Conservation (phyloP, 2,329 filamentous ascomycete species). For the Pseudocercospora fuligena region DNA sequence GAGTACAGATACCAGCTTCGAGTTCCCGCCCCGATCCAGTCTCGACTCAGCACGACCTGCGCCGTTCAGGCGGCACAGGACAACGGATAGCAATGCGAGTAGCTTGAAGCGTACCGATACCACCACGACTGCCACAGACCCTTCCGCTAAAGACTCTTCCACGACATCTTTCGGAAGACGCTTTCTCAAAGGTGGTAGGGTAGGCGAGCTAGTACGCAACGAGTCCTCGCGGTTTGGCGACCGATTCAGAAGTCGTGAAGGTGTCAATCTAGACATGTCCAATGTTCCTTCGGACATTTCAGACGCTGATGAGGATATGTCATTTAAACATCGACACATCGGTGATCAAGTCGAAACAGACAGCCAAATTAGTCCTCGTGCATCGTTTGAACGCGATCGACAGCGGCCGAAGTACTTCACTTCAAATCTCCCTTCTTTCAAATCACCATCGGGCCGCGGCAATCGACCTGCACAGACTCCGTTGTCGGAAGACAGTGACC, state of each 20-base stretch:
- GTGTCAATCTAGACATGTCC: conserved; percentile 37
- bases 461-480: conserved; percentile 20
- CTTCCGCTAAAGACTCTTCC: conserved; percentile 43
- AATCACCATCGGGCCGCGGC: conserved; percentile 48
- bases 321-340: conserved; percentile 21
- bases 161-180: conserved; percentile 64
- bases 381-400: conserved; percentile 41
- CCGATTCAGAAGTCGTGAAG: conserved; percentile 61
- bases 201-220: conserved; percentile 73
- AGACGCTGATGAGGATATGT: conserved; percentile 51
- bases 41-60: conserved; percentile 45
- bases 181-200: conserved; percentile 77
- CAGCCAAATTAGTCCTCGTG: conserved; percentile 44
- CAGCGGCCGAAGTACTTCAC: conserved; percentile 49
- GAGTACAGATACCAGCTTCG: conserved; percentile 19
- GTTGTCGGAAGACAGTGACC: conserved; percentile 40
- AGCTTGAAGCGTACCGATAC: conserved; percentile 42
- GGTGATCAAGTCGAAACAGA: conserved; percentile 32
- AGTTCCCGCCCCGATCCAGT: conserved; percentile 35
- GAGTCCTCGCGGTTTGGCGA: conserved; percentile 67
- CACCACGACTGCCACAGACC: conserved; percentile 13
- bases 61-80: conserved; percentile 38
- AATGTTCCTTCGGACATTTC: conserved; percentile 52
- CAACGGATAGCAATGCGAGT: conserved; percentile 54
- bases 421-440: conserved; percentile 57